phyloP scores from a whole-genome alignment of 192 early-diverging fungal genomes.

The Fimicolochytrium jonesii region DNA sequence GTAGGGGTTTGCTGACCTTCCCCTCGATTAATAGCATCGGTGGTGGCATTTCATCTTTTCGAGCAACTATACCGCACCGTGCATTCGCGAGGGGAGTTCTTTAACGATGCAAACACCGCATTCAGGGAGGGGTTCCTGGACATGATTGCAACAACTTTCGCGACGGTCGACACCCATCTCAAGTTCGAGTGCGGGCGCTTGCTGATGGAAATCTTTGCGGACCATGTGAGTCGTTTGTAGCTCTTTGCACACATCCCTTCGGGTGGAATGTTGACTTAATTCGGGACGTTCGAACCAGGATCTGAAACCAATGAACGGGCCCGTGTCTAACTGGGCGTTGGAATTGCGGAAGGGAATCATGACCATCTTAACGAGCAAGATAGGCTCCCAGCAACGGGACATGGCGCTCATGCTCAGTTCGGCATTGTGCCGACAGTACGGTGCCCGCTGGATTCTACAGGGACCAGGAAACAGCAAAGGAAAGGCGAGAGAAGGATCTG shows the following conservation, averaged over 20 bases:
- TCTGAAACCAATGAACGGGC: too few species aligned
- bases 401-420: constrained; percentile 4
- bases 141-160: not conserved
- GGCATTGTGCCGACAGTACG: not conserved
- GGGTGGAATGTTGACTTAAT: too few species aligned
- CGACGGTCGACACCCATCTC: not conserved
- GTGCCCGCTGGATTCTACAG: not conserved
- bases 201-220: not conserved
- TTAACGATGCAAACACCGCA: too few species aligned
- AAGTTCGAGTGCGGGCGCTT: constrained; percentile 8
- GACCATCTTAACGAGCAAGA: constrained; percentile 13
- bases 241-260: too few species aligned
- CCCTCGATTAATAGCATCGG: too few species aligned
- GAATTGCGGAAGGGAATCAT: constrained; percentile 10
- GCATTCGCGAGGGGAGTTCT: too few species aligned
- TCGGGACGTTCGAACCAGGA: too few species aligned
- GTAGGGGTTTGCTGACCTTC: too few species aligned
- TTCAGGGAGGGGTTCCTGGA: too few species aligned
- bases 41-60: too few species aligned
- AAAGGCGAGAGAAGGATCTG: not conserved
- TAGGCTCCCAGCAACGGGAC: constrained; percentile 6
- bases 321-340: constrained; percentile 6
- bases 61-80: too few species aligned
- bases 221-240: too few species aligned
- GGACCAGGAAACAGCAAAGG: not conserved